phyloP scores from a whole-genome alignment of 1,284 basidiomycete genomes.

The Rhodotorula sp. region DNA sequence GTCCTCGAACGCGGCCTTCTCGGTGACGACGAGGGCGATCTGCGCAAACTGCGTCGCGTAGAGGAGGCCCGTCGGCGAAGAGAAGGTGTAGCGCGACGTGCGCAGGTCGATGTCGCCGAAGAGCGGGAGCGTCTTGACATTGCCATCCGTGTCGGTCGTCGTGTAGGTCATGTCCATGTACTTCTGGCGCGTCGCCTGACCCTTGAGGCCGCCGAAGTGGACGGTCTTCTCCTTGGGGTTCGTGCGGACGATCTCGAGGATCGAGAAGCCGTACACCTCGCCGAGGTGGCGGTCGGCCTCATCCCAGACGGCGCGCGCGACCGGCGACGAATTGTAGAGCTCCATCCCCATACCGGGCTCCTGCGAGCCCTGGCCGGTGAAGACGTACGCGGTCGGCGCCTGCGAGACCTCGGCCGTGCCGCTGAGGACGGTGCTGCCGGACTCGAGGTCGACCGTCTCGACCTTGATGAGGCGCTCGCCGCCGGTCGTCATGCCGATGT shows the following conservation, averaged over 20 bases:
- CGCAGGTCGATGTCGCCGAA: conserved; percentile 81
- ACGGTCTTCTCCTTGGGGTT: conserved; percentile 97
- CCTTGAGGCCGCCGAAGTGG: conserved; percentile 98
- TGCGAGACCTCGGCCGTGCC: conserved; percentile 92
- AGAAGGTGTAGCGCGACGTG: conserved; percentile 95
- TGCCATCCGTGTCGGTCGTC: conserved; percentile 90
- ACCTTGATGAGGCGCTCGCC: conserved; percentile 92
- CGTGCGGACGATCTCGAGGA: conserved; percentile 93
- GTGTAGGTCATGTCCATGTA: conserved; percentile 99
- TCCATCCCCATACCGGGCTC: conserved; percentile 99
- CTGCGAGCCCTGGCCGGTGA: conserved; percentile 98
- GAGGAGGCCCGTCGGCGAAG: conserved; percentile 88
- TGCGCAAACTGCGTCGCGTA: conserved; percentile 99
- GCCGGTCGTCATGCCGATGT: conserved; percentile 80
- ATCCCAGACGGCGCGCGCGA: conserved; percentile 96
- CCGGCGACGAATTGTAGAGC: conserved; percentile 86
- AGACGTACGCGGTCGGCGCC: conserved; percentile 90
- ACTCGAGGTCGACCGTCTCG: conserved; percentile 74
- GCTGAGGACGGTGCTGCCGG: conserved; percentile 86
- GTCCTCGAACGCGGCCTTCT: conserved; percentile 91
- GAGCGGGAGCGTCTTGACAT: conserved; percentile 88
- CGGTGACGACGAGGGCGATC: conserved; percentile 95
- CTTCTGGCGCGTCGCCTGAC: conserved; percentile 92
- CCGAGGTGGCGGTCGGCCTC: conserved; percentile 90
- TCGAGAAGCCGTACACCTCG: conserved; percentile 95